Percentiles rank a stretch among this genome's conserved stretches.
These are phyloP conservation scores for Nicotiana noctiflora DNA, from an alignment of 257 asterid genomes.

Conservation along the genomic window DNA sequence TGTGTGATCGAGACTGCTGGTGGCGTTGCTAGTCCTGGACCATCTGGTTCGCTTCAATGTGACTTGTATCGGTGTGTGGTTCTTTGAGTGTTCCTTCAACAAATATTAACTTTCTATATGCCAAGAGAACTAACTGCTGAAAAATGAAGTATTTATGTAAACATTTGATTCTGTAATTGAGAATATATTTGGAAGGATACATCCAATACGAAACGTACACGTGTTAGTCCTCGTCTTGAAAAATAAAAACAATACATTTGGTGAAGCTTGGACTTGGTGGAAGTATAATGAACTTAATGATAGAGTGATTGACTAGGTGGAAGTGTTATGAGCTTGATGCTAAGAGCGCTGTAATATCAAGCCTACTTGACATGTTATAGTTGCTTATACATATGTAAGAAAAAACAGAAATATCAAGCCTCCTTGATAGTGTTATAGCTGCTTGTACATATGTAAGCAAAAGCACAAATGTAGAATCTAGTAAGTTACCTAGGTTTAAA, in stretches of 20 bases:
- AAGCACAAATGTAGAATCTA: not conserved
- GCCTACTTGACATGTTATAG: not conserved
- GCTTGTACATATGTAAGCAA: not conserved
- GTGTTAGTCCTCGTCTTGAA: conserved; percentile 2
- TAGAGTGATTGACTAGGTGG: too few species aligned
- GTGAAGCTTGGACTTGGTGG: not conserved
- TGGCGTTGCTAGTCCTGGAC: conserved; percentile 98
- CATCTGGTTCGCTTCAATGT: conserved; percentile 87
- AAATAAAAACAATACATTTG: not conserved
- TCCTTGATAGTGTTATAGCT: not conserved
- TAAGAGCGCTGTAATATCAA: not conserved
- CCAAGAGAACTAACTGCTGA: not conserved
- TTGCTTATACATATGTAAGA: not conserved
- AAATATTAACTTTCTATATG: not conserved
- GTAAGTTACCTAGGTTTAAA: not conserved
- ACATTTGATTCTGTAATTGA: not conserved
- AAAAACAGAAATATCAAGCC: not conserved
- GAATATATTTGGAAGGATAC: not conserved
- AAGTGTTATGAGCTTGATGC: not conserved
- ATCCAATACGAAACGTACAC: not conserved
- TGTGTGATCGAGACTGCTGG: conserved; percentile 95
- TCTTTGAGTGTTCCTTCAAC: not conserved
- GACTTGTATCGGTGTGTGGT: conserved; percentile 69
- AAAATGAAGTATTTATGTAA: not conserved
- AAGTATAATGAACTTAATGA: not conserved